Base-by-base conservation (phyloP, 202 grass and related monocot genomes). In the Panicum hallii region DNA sequence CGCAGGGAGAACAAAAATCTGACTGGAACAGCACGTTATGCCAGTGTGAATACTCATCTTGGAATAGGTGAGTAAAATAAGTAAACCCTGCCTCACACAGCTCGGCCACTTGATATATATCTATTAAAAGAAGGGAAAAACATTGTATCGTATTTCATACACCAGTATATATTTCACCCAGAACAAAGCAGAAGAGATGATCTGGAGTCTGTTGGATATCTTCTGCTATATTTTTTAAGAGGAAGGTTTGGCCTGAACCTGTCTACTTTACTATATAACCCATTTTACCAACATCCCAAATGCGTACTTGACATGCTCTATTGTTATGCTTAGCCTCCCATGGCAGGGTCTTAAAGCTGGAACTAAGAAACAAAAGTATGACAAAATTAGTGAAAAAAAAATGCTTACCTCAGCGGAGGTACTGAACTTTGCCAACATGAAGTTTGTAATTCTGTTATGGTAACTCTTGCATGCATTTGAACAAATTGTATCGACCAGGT, bases 181-280 rank as follows among this genome's bases (percentile, higher is more conserved):
- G 95, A 98, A 88, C 95, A 98, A 98, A 95, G 95, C 89, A 95
- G 95, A 67, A 92, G 95, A 90, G 95, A 98, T 90, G 95, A 98
- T 90, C 89, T 98, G 78, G 95, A 98, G 79, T 98, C 95, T 79
- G 91, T 98, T 87, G 95, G 93, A 17, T 95, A 98, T 72, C 93
- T 98, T 89, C 81, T 98, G 23, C 86, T 98, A 72, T 98, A 98
- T 83, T 98, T 98, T 82, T 87, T 98, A 74, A 95, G 89, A 92
- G 95, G 93, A 88, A 95, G 95, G 93, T 98, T 87, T 85, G 95
- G 34, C 79, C 81, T 78, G 75, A 43, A 63, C 69, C 87, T 68
- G 43, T 85, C 16, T 82, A 71, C 55, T 85, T 81, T 46, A 80
- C n/a, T 74, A n/a, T 84, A 54, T 67, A 71, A 9, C 60, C 53